Evolutionary conservation across 2,329 filamentous ascomycete genomes (phyloP), one percentile per base, ranked within the genome.

Genomic region (Sclerotinia subarctica): DNA sequence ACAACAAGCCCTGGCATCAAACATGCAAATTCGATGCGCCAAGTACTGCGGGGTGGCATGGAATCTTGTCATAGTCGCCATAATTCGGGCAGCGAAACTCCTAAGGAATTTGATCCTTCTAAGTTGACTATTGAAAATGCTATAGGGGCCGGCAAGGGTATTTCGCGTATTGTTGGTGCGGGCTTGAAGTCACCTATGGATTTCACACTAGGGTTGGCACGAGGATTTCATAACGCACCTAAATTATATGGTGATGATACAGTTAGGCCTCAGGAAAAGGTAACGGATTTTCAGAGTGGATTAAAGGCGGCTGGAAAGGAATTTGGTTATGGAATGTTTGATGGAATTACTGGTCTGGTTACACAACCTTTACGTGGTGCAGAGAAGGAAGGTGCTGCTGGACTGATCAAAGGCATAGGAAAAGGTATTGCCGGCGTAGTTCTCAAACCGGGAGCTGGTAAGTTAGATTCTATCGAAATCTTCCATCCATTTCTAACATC

Each of bases 151-250:
- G 85, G 87, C 1, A 89, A 87, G 72, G 88, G 89, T 1, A 84
- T 93, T 47, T 85, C 86, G 29, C 86, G 88, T n/a, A 89, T 95
- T 59, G 86, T 94, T 6, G 85, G 85, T 15, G 88, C 90, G n/a
- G 87, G 91, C 6, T 82, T 94, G 69, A 92, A 91, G 73, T 89
- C 90, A 1, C 94, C 93, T 0, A 90, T 95, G 84, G 92, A 96
- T 77, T 90, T 97, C 71, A 92, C 91, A 52, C 80, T 97, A 53
- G 91, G 91, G 0, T 80, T 97, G 49, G 90, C 93, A 0, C 91
- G 90, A 77, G 94, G 94, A 0, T 96, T 97, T 77, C 90, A 94
- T 76, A 97, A 97, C 74, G 90, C 91, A 7, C 93, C 94, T 0
- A 89, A 87, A 72, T 81, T 97, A 0, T 97, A 97, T 76, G 91